phyloP scores from a whole-genome alignment of 805 yeast species.

The Limtongia smithiae region DNA sequence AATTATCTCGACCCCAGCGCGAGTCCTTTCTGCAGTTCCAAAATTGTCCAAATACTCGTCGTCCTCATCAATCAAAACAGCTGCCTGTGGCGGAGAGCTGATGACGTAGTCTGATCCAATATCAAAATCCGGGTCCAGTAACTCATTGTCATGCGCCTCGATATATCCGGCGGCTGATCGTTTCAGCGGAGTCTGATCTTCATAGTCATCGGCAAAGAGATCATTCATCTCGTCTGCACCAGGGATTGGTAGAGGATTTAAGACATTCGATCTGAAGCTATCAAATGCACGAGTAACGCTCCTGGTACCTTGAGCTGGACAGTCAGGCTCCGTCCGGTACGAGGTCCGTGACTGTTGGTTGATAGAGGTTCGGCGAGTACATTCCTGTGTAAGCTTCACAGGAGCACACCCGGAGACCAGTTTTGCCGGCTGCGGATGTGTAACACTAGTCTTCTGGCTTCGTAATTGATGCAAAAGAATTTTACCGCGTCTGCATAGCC shows the following conservation, averaged over 20 bases:
- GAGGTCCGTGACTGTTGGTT: no score
- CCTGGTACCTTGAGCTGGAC: no score
- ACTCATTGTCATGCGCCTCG: slow-evolving; percentile 1
- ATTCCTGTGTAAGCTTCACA: no score
- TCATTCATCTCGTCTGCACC: background rate
- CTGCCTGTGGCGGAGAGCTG: background rate
- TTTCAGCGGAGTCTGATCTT: background rate
- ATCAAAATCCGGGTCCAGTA: slow-evolving; percentile 2
- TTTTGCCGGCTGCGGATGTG: no score
- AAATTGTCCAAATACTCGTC: slow-evolving; percentile 4
- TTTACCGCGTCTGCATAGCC: slow-evolving; percentile 8
- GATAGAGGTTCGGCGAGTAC: no score
- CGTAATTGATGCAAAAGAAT: background rate
- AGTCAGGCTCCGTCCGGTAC: no score
- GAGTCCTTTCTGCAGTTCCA: background rate
- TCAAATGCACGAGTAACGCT: no score
- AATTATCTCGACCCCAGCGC: background rate
- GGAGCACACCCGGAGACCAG: no score
- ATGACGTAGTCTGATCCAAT: background rate
- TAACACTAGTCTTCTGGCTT: background rate
- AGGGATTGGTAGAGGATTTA: background rate
- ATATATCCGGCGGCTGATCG: background rate
- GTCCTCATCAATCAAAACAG: slow-evolving; percentile 1
- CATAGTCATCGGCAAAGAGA: background rate
- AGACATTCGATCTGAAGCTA: background rate